These are phyloP conservation scores for Talaromyces sp. DNA, from an alignment of 2,329 filamentous ascomycete species.

Conservation along the genomic window DNA sequence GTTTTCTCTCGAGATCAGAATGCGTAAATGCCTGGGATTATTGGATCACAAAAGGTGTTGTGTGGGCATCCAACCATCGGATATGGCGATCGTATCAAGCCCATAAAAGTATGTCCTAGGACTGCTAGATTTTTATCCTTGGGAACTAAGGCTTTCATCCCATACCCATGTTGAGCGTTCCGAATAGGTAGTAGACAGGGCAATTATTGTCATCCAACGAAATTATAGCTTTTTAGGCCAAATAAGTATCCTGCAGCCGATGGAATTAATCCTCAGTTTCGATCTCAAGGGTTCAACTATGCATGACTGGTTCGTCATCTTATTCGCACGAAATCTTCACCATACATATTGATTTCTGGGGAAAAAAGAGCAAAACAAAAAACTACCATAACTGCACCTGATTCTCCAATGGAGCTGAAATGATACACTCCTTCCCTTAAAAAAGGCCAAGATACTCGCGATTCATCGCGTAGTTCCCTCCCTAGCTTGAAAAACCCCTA, in stretches of 20 bases:
- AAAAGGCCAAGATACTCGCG: background rate
- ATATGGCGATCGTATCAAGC: background rate
- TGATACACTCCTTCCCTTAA: slow-evolving; percentile 4
- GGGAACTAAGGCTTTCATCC: background rate
- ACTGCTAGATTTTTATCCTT: slow-evolving; percentile 8
- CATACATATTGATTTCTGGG: background rate
- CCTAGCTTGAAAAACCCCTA: background rate
- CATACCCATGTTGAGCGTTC: slow-evolving; percentile 1
- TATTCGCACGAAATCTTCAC: slow-evolving; percentile 9
- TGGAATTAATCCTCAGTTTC: background rate
- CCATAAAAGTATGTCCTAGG: background rate
- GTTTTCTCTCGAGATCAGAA: background rate
- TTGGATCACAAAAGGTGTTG: background rate
- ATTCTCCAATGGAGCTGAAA: background rate
- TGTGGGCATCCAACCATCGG: background rate
- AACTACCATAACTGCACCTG: background rate
- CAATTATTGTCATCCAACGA: background rate
- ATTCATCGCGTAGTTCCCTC: background rate
- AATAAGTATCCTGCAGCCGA: background rate
- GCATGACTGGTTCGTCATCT: background rate
- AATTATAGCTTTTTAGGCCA: no score
- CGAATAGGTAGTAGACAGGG: slow-evolving; percentile 8
- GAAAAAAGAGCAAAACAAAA: no score
- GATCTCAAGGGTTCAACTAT: background rate
- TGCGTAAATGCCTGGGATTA: background rate